These are phyloP conservation scores for Babesia bigemina DNA, from an alignment of 169 alveolate genomes.

Conservation along the genomic window DNA sequence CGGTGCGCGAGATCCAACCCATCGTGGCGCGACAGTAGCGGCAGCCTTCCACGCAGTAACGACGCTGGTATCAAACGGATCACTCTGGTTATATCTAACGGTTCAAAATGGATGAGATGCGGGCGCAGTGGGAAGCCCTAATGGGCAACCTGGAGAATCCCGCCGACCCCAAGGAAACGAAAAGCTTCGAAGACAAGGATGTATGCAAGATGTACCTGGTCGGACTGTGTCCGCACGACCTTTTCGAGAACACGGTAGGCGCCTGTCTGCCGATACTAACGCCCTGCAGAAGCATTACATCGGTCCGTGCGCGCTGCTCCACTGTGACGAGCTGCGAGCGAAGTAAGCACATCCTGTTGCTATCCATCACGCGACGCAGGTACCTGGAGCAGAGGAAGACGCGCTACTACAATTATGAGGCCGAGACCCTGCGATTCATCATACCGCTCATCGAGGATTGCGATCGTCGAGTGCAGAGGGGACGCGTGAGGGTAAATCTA, in stretches of 20 bases:
- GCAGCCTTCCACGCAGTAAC: slow-evolving; percentile 27
- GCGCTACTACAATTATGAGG: slow-evolving; percentile 74
- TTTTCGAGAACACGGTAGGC: slow-evolving; percentile 82
- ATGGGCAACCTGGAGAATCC: slow-evolving; percentile 83
- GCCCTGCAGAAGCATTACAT: slow-evolving; percentile 72
- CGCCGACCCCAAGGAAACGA: slow-evolving; percentile 52
- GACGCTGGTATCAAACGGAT: neutral
- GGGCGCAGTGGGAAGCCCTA: slow-evolving; percentile 78
- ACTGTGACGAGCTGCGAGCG: slow-evolving; percentile 76
- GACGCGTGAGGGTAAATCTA: slow-evolving; percentile 61
- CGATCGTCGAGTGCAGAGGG: slow-evolving; percentile 72
- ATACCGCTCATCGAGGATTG: slow-evolving; percentile 81
- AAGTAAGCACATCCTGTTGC: slow-evolving; percentile 11
- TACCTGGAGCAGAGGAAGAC: slow-evolving; percentile 69
- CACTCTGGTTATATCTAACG: neutral
- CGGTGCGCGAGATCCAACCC: slow-evolving; percentile 2
- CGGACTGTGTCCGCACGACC: slow-evolving; percentile 85
- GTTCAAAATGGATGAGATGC: slow-evolving; percentile 76
- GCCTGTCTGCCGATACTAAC: neutral
- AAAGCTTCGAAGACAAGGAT: slow-evolving; percentile 74
- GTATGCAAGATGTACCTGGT: slow-evolving; percentile 81
- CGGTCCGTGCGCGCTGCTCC: slow-evolving; percentile 81
- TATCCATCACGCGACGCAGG: slow-evolving; percentile 3
- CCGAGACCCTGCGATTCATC: slow-evolving; percentile 70
- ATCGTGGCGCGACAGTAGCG: slow-evolving; percentile 10